Evolutionary conservation across 257 asterid species (phyloP).

Genomic region (Voacanga thouarsii): DNA sequence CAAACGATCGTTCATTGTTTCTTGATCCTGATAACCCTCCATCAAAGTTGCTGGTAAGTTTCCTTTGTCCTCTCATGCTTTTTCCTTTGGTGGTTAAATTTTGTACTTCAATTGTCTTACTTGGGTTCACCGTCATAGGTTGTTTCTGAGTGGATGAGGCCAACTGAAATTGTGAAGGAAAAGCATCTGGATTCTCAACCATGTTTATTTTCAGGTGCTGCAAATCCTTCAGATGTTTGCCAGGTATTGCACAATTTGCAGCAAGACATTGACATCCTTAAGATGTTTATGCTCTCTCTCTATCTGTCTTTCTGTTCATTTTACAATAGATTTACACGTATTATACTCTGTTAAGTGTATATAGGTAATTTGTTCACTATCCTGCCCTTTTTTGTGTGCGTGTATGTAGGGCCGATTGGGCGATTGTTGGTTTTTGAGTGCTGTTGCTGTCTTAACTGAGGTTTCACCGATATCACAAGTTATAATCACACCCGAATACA

Average conservation of each 20-base stretch:
- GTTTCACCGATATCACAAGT: constrained; percentile 92
- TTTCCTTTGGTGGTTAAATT: not conserved
- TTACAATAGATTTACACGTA: not conserved
- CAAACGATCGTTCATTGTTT: constrained; percentile 81
- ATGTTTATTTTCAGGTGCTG: constrained; percentile 76
- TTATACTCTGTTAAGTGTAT: not conserved
- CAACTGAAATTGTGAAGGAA: constrained; percentile 74
- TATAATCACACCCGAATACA: constrained; percentile 87
- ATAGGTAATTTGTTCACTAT: not conserved
- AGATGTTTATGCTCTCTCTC: constrained; percentile 55
- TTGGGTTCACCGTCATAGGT: constrained; percentile 46
- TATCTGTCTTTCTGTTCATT: not conserved
- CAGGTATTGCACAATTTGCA: constrained; percentile 57
- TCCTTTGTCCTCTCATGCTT: not conserved
- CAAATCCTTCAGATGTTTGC: constrained; percentile 98
- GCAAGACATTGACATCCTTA: constrained; percentile 57
- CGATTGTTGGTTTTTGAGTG: constrained; percentile 99
- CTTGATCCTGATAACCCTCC: constrained; percentile 89
- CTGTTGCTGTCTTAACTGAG: constrained; percentile 96
- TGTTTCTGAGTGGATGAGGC: constrained; percentile 93
- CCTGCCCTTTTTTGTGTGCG: not conserved
- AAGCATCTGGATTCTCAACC: constrained; percentile 70
- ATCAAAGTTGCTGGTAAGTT: constrained; percentile 70
- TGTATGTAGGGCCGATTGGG: constrained; percentile 82
- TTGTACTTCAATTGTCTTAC: constrained; percentile 2